Base-by-base conservation (phyloP, 331 rosid genomes). In the Quercus lobata region DNA sequence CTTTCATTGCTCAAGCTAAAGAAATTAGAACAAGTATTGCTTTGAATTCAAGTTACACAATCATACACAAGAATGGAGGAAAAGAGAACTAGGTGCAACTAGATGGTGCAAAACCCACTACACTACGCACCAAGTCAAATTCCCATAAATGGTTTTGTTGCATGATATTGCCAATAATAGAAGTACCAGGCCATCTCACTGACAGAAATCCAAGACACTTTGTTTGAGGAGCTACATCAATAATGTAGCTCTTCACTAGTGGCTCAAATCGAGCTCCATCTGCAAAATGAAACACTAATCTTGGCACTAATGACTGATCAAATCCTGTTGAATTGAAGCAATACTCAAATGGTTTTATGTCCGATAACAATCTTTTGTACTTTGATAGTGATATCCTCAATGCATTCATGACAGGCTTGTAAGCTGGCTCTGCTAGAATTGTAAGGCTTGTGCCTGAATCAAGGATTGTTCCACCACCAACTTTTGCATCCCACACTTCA, bases 111-210 rank as follows among this genome's bases (percentile, higher is more conserved):
- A 89, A 91, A 0, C 84, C 85, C 16, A 93, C 18, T 22, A 34
- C 86, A 1, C 68, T 25, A 5, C n/a, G 25, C 10, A 19, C 29
- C 80, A 95, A 83, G 61, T 95, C 94, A 85, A 84, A 91, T 73
- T 91, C 90, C 98, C 97, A 91, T 0, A 91, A 72, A 78, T 89
- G 84, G 68, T 89, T 87, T 78, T 95, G 99, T 44, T 93, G 97
- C 92, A 95, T 72, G 29, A 95, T 90, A 55, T 89, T 95, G 24
- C 98, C 99, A 7, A 95, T 80, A n/a, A 88, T 19, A 18, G 73
- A 79, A 37, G 37, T n/a, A 2, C 83, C 85, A 3, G 82, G 85
- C 14, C 77, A 88, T 3, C 1, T 2, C 2, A 24, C 1, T 0
- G 88, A 21, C 29, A 80, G 3, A 61, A 95, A n/a, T 5, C 91